phyloP scores from a whole-genome alignment of 192 early-diverging fungal genomes.

The Radiomyces spectabilis region DNA sequence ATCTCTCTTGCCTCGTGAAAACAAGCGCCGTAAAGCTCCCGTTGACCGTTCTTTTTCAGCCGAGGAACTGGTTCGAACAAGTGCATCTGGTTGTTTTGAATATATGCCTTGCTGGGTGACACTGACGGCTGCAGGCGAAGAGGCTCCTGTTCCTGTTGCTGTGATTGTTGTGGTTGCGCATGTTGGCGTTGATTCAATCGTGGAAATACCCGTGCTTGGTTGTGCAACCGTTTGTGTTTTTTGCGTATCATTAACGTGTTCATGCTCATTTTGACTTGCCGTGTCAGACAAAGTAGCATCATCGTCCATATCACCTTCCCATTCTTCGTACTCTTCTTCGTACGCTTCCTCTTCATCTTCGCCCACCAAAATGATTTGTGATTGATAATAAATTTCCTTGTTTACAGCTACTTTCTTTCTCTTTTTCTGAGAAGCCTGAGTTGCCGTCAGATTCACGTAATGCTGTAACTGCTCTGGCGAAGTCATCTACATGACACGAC shows the following conservation, averaged over 20 bases:
- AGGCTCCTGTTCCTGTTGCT: slow-evolving; percentile 3
- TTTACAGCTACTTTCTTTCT: slow-evolving; percentile 29
- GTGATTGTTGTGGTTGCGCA: slow-evolving; percentile 1
- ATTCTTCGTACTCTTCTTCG: slow-evolving; percentile 37
- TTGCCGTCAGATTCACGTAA: too few species aligned
- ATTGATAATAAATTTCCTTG: slow-evolving; percentile 28
- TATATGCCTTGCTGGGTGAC: too few species aligned
- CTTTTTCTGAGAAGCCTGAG: slow-evolving; percentile 24
- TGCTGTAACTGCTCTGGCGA: slow-evolving; percentile 18
- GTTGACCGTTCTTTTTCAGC: not conserved
- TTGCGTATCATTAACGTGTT: slow-evolving; percentile 31
- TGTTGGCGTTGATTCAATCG: slow-evolving; percentile 9
- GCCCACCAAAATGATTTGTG: slow-evolving; percentile 20
- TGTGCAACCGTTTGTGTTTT: slow-evolving; percentile 27
- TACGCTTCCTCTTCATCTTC: slow-evolving; percentile 27
- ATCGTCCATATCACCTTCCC: slow-evolving; percentile 37
- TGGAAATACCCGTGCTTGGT: slow-evolving; percentile 3
- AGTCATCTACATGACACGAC: slow-evolving; percentile 18
- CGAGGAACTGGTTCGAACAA: not conserved
- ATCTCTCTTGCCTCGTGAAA: slow-evolving; percentile 9
- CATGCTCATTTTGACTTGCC: too few species aligned
- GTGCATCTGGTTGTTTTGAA: slow-evolving; percentile 3
- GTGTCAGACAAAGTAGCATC: too few species aligned
- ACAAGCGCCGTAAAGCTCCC: slow-evolving; percentile 1
- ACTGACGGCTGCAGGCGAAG: slow-evolving; percentile 10